These are phyloP conservation scores for Pseudocercospora cruenta DNA, from an alignment of 2,329 filamentous ascomycete genomes.

Conservation along the genomic window DNA sequence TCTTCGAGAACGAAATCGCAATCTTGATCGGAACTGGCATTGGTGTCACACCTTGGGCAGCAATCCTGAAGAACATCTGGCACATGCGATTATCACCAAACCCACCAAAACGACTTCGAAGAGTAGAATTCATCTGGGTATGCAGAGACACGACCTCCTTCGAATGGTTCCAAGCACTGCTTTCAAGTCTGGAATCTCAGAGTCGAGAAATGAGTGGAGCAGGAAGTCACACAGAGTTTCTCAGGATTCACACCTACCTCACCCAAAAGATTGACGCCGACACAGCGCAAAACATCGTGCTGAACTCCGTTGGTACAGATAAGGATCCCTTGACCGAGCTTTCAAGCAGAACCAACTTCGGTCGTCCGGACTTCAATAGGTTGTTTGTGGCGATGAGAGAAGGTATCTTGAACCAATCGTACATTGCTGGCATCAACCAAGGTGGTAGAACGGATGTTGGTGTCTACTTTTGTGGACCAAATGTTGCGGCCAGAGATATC, in stretches of 20 bases:
- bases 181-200: slow-evolving; percentile 88
- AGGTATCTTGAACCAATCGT: slow-evolving; percentile 82
- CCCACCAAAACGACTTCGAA: slow-evolving; percentile 82
- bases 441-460: slow-evolving; percentile 78
- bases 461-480: slow-evolving; percentile 97
- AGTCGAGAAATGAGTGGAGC: slow-evolving; percentile 62
- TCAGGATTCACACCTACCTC: slow-evolving; percentile 97
- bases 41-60: slow-evolving; percentile 83
- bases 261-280: slow-evolving; percentile 91
- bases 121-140: slow-evolving; percentile 99
- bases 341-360: slow-evolving; percentile 88
- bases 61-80: slow-evolving; percentile 97
- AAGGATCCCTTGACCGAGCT: slow-evolving; percentile 92
- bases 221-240: slow-evolving; percentile 74
- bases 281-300: slow-evolving; percentile 92
- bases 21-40: slow-evolving; percentile 86
- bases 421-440: slow-evolving; percentile 75
- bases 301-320: slow-evolving; percentile 88
- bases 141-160: slow-evolving; percentile 95
- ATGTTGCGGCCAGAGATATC: slow-evolving; percentile 77
- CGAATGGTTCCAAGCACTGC: slow-evolving; percentile 96
- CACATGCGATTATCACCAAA: slow-evolving; percentile 89
- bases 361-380: slow-evolving; percentile 82
- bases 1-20: slow-evolving; percentile 90
- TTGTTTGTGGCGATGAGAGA: slow-evolving; percentile 84